Evolutionary conservation across 1,139 yeast genomes (phyloP).

Genomic region (Ogataea hybrid): DNA sequence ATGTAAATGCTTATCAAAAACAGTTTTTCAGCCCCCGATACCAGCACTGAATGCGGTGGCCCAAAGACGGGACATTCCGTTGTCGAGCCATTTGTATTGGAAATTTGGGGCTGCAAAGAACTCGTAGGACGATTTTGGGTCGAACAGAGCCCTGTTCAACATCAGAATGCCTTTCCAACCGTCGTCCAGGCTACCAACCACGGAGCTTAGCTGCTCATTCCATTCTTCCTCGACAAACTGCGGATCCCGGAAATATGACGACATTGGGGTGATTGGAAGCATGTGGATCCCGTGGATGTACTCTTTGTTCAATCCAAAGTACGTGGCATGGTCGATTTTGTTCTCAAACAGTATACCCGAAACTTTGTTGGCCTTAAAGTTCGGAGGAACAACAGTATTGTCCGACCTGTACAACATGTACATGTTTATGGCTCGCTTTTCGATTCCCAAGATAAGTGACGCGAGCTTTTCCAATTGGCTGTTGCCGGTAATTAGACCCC

Average conservation of each 20-base stretch:
- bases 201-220: slow-evolving; percentile 45
- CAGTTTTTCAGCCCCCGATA: slow-evolving; percentile 23
- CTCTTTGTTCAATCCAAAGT: slow-evolving; percentile 72
- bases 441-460: slow-evolving; percentile 58
- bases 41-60: slow-evolving; percentile 75
- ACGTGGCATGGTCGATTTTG: slow-evolving; percentile 89
- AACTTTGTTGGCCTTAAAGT: slow-evolving; percentile 62
- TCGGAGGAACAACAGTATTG: slow-evolving; percentile 53
- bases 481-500: slow-evolving; percentile 63
- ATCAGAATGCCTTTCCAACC: slow-evolving; percentile 91
- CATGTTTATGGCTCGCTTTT: slow-evolving; percentile 54
- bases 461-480: slow-evolving; percentile 52
- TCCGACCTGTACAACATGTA: slow-evolving; percentile 58
- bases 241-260: slow-evolving; percentile 70
- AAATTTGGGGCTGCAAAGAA: slow-evolving; percentile 62
- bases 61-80: slow-evolving; percentile 92
- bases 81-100: slow-evolving; percentile 58
- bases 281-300: slow-evolving; percentile 96
- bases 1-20: not conserved
- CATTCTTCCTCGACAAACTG: slow-evolving; percentile 79
- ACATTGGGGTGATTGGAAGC: slow-evolving; percentile 85
- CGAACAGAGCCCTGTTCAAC: slow-evolving; percentile 73
- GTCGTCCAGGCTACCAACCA: slow-evolving; percentile 55
- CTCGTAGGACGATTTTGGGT: slow-evolving; percentile 62
- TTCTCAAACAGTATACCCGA: slow-evolving; percentile 82